phyloP scores from a whole-genome alignment of 2,329 filamentous ascomycete genomes.

The Microthyrium microscopicum region DNA sequence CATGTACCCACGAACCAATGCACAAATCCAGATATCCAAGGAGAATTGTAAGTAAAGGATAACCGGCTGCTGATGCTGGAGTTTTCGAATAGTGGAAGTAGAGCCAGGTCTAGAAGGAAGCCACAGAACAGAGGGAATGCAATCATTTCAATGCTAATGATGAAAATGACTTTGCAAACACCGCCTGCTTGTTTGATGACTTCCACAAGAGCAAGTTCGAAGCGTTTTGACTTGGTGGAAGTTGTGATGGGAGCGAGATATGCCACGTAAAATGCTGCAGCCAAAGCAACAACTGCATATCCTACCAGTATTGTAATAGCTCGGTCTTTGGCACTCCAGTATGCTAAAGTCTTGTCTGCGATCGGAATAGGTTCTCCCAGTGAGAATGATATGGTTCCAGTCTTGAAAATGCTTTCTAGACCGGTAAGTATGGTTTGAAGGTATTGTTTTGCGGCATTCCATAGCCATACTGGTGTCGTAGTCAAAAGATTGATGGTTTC shows the following conservation, averaged over 20 bases:
- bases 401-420: conserved; percentile 1
- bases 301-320: conserved; percentile 63
- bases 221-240: conserved; percentile 34
- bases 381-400: conserved; percentile 3
- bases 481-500: too few relatives aligned
- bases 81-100: conserved; percentile 75
- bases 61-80: conserved; percentile 63
- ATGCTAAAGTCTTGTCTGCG: conserved; percentile 21
- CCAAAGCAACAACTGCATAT: conserved; percentile 58
- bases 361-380: conserved; percentile 1
- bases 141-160: conserved; percentile 98
- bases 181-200: conserved; percentile 83
- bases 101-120: conserved; percentile 69
- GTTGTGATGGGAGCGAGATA: conserved; percentile 52
- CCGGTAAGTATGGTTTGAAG: background rate
- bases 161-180: conserved; percentile 92
- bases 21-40: conserved; percentile 82
- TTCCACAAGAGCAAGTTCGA: conserved; percentile 66
- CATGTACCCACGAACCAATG: conserved; percentile 98
- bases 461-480: too few relatives aligned
- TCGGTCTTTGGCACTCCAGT: conserved; percentile 37
- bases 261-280: conserved; percentile 65
- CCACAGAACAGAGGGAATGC: conserved; percentile 94
- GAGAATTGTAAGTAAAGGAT: conserved; percentile 60
- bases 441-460: too few relatives aligned